These are phyloP conservation scores for Durotheca rogersii DNA, from an alignment of 495 filamentous ascomycete species.

Conservation along the genomic window DNA sequence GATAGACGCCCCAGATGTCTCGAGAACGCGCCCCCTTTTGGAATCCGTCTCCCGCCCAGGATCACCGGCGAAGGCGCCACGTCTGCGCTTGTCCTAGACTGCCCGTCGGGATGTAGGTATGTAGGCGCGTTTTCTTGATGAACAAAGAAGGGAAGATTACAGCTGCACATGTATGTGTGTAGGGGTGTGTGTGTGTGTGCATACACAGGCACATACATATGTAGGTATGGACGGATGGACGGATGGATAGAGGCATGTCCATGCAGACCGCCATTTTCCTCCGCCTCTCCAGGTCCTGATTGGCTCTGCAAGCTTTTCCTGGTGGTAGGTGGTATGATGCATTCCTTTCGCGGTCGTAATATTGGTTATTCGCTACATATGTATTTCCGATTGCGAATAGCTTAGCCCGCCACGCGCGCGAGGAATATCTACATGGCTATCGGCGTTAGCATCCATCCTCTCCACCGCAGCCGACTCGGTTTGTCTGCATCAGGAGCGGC, in stretches of 20 bases:
- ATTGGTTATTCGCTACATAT: neutral
- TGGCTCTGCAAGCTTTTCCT: neutral
- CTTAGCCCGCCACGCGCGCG: too few relatives aligned
- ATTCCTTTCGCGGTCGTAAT: neutral
- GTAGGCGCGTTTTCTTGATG: too few relatives aligned
- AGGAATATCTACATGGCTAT: neutral
- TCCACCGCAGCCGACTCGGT: slow-evolving; percentile 11
- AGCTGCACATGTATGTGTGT: too few relatives aligned
- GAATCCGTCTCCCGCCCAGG: too few relatives aligned
- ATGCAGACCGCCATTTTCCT: slow-evolving; percentile 15
- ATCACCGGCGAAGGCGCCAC: too few relatives aligned
- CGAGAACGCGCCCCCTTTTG: too few relatives aligned
- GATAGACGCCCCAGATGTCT: too few relatives aligned
- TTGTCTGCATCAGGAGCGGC: neutral
- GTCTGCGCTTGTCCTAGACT: too few relatives aligned
- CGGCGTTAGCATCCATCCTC: slow-evolving; percentile 15
- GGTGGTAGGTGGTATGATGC: neutral
- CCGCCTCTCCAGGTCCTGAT: neutral
- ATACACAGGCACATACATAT: neutral
- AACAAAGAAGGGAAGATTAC: too few relatives aligned
- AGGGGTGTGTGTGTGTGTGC: neutral
- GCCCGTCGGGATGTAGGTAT: too few relatives aligned
- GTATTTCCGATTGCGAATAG: neutral
- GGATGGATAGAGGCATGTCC: neutral
- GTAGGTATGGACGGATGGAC: neutral